Percentiles rank a stretch among this genome's conserved stretches.
These are phyloP conservation scores for Miamiensis avidus DNA, from an alignment of 169 alveolate species.

Conservation along the genomic window DNA sequence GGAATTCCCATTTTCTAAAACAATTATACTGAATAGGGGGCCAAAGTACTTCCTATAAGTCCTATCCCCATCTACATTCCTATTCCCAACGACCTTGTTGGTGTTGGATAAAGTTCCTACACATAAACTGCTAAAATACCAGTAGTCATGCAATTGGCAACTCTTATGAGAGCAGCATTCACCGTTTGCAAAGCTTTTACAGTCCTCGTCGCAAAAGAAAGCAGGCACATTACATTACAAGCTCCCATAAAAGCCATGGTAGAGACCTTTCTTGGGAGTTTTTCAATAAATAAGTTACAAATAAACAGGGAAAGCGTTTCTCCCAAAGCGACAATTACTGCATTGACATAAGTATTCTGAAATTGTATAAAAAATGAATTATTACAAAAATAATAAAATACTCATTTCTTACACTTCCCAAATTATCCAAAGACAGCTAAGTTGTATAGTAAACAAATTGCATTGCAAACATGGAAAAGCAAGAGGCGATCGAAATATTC, in stretches of 20 bases:
- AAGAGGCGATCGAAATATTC: neutral
- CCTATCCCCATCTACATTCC: conserved; percentile 19
- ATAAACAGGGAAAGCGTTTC: neutral
- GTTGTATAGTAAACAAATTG: conserved; percentile 17
- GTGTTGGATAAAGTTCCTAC: conserved; percentile 15
- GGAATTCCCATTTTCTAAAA: neutral
- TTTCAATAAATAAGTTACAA: neutral
- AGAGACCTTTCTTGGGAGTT: neutral
- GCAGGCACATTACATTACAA: neutral
- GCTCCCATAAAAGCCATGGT: neutral
- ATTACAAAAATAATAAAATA: too few relatives aligned
- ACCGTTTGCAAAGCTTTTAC: neutral
- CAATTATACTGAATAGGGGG: neutral
- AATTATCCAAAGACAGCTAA: neutral
- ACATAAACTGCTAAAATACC: conserved; percentile 7
- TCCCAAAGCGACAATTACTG: conserved; percentile 10
- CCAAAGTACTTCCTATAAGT: conserved; percentile 18
- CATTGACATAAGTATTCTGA: conserved; percentile 5
- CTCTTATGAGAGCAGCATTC: neutral
- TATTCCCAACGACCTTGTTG: conserved; percentile 21
- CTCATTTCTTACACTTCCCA: too few relatives aligned
- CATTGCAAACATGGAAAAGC: neutral
- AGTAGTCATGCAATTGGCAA: neutral
- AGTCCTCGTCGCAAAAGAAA: neutral
- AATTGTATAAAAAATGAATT: too few relatives aligned